Conservation (phyloP, 2,329 filamentous ascomycete species). For the Fusarium sp. region DNA sequence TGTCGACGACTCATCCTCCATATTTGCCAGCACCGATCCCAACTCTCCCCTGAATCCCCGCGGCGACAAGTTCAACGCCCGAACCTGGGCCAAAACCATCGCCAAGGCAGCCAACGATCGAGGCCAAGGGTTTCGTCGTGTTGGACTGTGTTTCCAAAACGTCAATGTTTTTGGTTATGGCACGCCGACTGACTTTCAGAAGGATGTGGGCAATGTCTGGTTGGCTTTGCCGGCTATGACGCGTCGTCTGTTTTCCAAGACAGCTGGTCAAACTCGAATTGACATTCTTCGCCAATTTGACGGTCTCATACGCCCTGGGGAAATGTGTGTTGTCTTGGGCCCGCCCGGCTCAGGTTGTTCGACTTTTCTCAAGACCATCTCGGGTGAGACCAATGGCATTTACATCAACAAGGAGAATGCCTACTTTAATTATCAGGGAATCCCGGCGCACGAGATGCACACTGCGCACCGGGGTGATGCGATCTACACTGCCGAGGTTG, state of each 20-base stretch:
- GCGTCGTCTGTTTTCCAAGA: conserved; percentile 48
- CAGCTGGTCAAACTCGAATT: conserved; percentile 64
- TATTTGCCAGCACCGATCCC: neutral
- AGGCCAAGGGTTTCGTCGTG: conserved; percentile 25
- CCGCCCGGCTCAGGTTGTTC: conserved; percentile 78
- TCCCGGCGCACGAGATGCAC: conserved; percentile 77
- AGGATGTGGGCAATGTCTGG: conserved; percentile 37
- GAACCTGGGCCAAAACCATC: conserved; percentile 55
- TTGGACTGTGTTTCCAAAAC: conserved; percentile 39
- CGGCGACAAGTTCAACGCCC: conserved; percentile 53
- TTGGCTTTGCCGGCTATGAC: conserved; percentile 55
- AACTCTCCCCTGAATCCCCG: conserved; percentile 49
- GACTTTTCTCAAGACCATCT: conserved; percentile 82
- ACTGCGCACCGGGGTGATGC: conserved; percentile 80
- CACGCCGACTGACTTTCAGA: conserved; percentile 39
- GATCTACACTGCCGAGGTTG: conserved; percentile 84
- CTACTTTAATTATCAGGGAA: conserved; percentile 77
- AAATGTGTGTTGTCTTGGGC: conserved; percentile 79
- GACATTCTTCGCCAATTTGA: conserved; percentile 74
- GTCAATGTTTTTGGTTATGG: conserved; percentile 40
- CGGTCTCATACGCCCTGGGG: conserved; percentile 72
- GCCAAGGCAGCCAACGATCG: conserved; percentile 35
- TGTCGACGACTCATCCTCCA: neutral
- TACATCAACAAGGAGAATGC: conserved; percentile 70
- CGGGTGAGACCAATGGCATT: conserved; percentile 82